These are phyloP conservation scores for Dothiorella sarmentorum DNA, from an alignment of 2,329 filamentous ascomycete genomes.

Conservation along the genomic window DNA sequence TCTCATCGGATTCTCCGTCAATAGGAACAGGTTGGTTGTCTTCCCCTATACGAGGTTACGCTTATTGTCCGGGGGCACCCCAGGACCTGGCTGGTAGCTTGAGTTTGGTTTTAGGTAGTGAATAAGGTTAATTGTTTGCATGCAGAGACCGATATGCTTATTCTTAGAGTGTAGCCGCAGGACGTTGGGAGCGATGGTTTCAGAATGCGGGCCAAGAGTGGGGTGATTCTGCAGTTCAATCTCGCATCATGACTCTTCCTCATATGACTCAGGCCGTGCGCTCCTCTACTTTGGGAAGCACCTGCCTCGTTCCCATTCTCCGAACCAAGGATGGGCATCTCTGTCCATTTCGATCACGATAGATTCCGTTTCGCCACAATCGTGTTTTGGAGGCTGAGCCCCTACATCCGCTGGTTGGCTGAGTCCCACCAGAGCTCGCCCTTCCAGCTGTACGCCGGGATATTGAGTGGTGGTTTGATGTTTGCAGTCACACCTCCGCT, in stretches of 20 bases:
- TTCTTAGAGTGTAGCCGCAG: not conserved
- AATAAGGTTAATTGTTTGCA: conserved; percentile 2
- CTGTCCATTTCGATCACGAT: not conserved
- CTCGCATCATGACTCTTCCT: not conserved
- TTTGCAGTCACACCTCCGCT: not conserved
- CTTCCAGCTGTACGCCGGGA: not conserved
- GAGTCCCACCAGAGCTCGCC: not conserved
- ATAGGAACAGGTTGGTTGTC: not conserved
- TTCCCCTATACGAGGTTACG: not conserved
- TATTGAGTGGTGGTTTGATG: not conserved
- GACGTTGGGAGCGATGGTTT: not conserved
- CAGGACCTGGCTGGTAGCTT: not conserved
- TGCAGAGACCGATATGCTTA: not conserved
- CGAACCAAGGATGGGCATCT: not conserved
- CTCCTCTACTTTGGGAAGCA: not conserved
- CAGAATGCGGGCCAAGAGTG: not conserved
- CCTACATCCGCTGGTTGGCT: not conserved
- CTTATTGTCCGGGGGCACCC: not conserved
- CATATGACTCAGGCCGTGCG: not conserved
- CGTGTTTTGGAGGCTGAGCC: not conserved
- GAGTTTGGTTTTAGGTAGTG: not conserved
- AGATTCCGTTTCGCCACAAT: not conserved
- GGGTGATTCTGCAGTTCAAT: too few species aligned
- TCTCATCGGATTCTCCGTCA: not conserved
- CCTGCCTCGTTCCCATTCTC: not conserved